Evolutionary conservation across 192 early-diverging fungal genomes (phyloP).

Genomic region (Gorgonomyces haynaldii): DNA sequence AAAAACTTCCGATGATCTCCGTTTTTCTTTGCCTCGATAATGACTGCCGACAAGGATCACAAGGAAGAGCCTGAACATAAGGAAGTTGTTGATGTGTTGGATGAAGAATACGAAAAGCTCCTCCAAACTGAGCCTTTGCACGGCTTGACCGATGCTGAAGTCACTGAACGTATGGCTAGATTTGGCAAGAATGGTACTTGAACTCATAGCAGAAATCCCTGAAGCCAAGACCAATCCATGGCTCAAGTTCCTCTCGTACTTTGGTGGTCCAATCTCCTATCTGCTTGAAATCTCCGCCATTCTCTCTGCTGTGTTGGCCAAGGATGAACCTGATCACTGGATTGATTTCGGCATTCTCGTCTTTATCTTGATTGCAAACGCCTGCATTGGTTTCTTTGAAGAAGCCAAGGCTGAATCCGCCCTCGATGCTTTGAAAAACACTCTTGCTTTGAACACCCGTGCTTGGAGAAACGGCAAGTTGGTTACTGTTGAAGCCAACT

Average conservation of each 20-base stretch:
- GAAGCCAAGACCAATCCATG: slow-evolving; percentile 78
- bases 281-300: slow-evolving; percentile 81
- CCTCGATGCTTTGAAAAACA: slow-evolving; percentile 88
- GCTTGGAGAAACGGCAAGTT: slow-evolving; percentile 59
- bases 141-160: slow-evolving; percentile 66
- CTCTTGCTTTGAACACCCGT: slow-evolving; percentile 76
- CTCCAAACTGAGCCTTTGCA: slow-evolving; percentile 67
- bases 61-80: slow-evolving; percentile 26
- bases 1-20: too few species aligned
- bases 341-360: slow-evolving; percentile 77
- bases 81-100: slow-evolving; percentile 23
- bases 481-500: slow-evolving; percentile 16
- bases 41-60: too few species aligned
- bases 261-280: slow-evolving; percentile 80
- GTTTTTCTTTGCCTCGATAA: too few species aligned
- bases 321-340: too few species aligned
- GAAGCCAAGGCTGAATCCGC: slow-evolving; percentile 89
- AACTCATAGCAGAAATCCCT: slow-evolving; percentile 24
- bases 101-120: slow-evolving; percentile 20
- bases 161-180: slow-evolving; percentile 49
- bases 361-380: slow-evolving; percentile 75
- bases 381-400: slow-evolving; percentile 85
- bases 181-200: slow-evolving; percentile 68
- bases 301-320: slow-evolving; percentile 67
- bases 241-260: slow-evolving; percentile 77